Base-by-base conservation (phyloP, 176 grass and related monocot genomes). In the Musa troglodytarum region DNA sequence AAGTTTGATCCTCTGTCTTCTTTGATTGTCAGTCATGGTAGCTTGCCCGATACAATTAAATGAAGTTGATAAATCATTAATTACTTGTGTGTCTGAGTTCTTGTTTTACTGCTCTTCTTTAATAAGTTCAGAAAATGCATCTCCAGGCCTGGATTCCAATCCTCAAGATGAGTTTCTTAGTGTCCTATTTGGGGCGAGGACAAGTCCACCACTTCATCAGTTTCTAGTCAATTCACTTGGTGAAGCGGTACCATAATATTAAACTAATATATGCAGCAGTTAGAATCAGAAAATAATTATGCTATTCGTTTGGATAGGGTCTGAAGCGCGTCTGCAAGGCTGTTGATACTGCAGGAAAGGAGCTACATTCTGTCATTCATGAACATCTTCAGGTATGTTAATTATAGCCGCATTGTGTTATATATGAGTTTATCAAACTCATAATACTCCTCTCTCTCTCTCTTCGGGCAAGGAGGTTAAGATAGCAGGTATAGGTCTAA, bases 171-270 rank as follows among this genome's bases (percentile, higher is more conserved):
- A 97, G 67, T 90, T 97, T 88, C 63, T 97, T 24, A 93, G 90
- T 74, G 84, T 97, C 80, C 79, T 93, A 80, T 90, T 88, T 72
- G 93, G 93, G 11, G 87, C 87, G 80, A 85, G 82, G 54, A 88
- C 86, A 69, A 97, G 93, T 76, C 90, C 89, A 63, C 89, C 88
- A 69, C 90, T 97, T 80, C 93, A 90, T 74, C 93, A 97, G 53
- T 97, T 97, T 86, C 78, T 97, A 77, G 81, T 86, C 74, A 93
- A 74, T 84, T 90, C 93, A 81, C 90, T 97, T 74, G 93, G 87
- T 73, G 93, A 97, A 90, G 84, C 75, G 85, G 90, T 97, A 93
- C 54, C 63, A 21, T 75, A 64, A 54, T 19, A 22, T 50, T 73
- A 19, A 20, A n/a, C 21, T 16, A 49, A 29, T 52, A 75, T 80